Percentiles rank a stretch among this genome's conserved stretches.
Evolutionary conservation across 2,329 filamentous ascomycete genomes (phyloP).

Genomic region (Parastagonospora avenae): DNA sequence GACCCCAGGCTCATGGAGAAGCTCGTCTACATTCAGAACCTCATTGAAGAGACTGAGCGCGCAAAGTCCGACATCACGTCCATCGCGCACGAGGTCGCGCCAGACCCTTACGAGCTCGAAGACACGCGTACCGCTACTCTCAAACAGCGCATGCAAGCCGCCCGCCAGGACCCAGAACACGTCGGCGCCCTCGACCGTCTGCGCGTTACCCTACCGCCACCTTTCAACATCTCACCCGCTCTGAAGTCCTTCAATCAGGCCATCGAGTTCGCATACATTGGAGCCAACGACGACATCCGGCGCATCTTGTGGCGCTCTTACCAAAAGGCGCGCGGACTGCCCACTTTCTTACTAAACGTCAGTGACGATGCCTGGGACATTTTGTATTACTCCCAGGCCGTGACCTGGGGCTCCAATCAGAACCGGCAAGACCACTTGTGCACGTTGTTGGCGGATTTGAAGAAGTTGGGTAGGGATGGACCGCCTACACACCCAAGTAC

Average conservation of each 20-base stretch:
- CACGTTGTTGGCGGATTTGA: conserved; percentile 35
- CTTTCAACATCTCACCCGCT: conserved; percentile 39
- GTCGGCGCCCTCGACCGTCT: conserved; percentile 31
- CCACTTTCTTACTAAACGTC: conserved; percentile 39
- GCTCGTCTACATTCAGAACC: conserved; percentile 35
- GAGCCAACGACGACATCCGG: conserved; percentile 42
- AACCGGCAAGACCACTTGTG: conserved; percentile 38
- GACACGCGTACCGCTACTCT: conserved; percentile 28
- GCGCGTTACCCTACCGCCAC: conserved; percentile 33
- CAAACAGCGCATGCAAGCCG: conserved; percentile 30
- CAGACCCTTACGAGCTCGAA: conserved; percentile 36
- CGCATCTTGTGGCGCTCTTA: conserved; percentile 46
- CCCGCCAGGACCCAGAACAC: conserved; percentile 36
- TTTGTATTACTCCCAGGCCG: conserved; percentile 45
- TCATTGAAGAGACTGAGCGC: conserved; percentile 23
- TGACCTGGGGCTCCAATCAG: conserved; percentile 42
- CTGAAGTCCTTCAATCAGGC: conserved; percentile 43
- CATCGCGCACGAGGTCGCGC: conserved; percentile 27
- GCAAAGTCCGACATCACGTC: conserved; percentile 16
- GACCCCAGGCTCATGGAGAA: conserved; percentile 42
- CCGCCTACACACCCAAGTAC: conserved; percentile 42
- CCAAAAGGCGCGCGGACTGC: conserved; percentile 36
- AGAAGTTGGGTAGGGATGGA: conserved; percentile 37
- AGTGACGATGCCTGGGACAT: conserved; percentile 46
- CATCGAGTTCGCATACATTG: conserved; percentile 42